Evolutionary conservation across 2,329 filamentous ascomycete species (phyloP).

Genomic region (Huntiella omanensis): DNA sequence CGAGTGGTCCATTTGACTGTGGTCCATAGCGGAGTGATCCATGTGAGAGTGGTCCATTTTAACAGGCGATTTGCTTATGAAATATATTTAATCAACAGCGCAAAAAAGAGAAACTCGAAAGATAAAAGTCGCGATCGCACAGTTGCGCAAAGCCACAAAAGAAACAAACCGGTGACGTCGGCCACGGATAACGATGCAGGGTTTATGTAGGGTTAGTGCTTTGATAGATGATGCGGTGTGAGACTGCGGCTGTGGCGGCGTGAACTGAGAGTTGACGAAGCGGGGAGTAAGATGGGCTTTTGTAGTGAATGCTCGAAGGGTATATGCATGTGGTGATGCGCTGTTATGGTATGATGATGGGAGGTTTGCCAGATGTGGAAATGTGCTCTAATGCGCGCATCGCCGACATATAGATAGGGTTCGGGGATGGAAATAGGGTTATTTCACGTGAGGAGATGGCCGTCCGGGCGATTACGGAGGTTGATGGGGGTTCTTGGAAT

Average conservation of each 20-base stretch:
- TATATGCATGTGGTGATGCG: not conserved
- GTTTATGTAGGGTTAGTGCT: too few relatives aligned
- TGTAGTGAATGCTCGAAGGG: not conserved
- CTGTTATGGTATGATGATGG: not conserved
- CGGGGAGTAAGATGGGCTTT: not conserved
- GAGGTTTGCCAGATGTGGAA: not conserved
- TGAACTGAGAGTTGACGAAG: not conserved
- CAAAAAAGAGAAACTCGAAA: not conserved
- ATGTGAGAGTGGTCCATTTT: constrained; percentile 11
- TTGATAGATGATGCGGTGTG: too few relatives aligned
- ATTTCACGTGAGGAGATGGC: not conserved
- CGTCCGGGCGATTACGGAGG: not conserved
- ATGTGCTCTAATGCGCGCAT: constrained; percentile 11
- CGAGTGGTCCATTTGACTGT: constrained; percentile 27
- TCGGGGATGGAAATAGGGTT: not conserved
- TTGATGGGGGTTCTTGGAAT: not conserved
- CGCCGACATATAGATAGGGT: not conserved
- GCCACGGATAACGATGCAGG: too few relatives aligned
- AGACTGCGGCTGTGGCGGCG: not conserved
- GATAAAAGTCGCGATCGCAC: not conserved
- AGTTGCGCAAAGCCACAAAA: too few relatives aligned
- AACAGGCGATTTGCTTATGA: not conserved
- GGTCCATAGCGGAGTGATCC: constrained; percentile 19
- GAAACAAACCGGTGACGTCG: too few relatives aligned
- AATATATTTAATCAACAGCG: not conserved